phyloP scores from a whole-genome alignment of 305 asterid genomes.

The Nicotiana rustica region DNA sequence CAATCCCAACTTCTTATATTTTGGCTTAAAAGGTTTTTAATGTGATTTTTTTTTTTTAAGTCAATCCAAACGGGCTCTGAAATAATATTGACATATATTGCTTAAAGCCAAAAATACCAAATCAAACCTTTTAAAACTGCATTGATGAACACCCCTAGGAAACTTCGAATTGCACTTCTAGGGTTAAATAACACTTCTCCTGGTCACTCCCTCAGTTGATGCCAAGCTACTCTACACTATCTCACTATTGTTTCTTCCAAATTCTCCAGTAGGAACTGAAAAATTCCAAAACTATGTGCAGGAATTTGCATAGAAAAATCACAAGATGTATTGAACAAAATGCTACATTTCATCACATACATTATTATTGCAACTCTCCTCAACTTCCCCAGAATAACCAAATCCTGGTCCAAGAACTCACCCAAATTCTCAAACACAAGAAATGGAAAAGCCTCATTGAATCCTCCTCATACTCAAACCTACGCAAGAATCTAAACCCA shows the following conservation, averaged over 20 bases:
- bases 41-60: too few species aligned
- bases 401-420: conserved; percentile 37
- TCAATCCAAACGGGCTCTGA: too few species aligned
- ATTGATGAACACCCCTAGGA: background rate
- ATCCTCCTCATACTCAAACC: background rate
- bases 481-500: conserved; percentile 22
- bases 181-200: background rate
- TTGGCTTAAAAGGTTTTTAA: too few species aligned
- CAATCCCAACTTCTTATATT: too few species aligned
- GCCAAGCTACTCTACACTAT: background rate
- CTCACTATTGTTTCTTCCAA: background rate
- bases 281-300: conserved; percentile 19
- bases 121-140: background rate
- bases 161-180: background rate
- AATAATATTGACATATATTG: too few species aligned
- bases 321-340: background rate
- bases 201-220: background rate
- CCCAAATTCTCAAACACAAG: conserved; percentile 31
- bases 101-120: too few species aligned
- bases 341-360: background rate
- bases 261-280: background rate
- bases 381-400: background rate
- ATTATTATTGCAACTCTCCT: background rate
- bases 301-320: background rate
- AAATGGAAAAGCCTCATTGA: conserved; percentile 32